Evolutionary conservation across 139 green algal genomes (phyloP).

Genomic region (Chlorella vulgaris): DNA sequence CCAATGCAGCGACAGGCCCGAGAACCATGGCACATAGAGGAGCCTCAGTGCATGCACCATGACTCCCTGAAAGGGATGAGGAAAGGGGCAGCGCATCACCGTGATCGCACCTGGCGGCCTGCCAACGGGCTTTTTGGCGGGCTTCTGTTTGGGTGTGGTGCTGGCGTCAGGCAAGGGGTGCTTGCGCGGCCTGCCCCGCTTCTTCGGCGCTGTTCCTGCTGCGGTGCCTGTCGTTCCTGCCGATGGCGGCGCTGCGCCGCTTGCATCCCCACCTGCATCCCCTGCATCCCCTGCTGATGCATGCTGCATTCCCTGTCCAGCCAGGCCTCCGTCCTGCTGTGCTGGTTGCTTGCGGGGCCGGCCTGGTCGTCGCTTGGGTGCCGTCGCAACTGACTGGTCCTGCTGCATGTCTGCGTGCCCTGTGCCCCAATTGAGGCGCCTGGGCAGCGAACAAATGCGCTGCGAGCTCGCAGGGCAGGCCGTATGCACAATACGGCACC

Average conservation of each 20-base stretch:
- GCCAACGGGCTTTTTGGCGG: constrained; percentile 15
- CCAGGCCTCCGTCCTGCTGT: too few species aligned
- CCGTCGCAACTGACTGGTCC: too few species aligned
- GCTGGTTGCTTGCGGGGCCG: constrained; percentile 7
- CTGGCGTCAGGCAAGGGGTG: neutral
- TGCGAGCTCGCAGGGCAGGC: too few species aligned
- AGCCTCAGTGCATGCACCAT: neutral
- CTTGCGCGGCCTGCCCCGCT: constrained; percentile 28
- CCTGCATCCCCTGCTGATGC: neutral
- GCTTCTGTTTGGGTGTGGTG: neutral
- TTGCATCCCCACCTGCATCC: too few species aligned
- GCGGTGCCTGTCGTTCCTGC: neutral
- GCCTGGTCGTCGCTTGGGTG: neutral
- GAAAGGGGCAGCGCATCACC: neutral
- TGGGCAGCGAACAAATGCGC: too few species aligned
- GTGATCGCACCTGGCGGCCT: constrained; percentile 31
- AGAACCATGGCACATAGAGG: too few species aligned
- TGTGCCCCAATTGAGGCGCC: too few species aligned
- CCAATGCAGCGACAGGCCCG: neutral
- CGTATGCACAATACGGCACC: too few species aligned
- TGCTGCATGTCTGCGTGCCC: too few species aligned
- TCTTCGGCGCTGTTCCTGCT: neutral
- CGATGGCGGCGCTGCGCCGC: too few species aligned
- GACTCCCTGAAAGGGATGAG: neutral
- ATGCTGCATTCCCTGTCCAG: too few species aligned